Base-by-base conservation (phyloP, 805 yeast species). In the Candida khao-thaluensis region DNA sequence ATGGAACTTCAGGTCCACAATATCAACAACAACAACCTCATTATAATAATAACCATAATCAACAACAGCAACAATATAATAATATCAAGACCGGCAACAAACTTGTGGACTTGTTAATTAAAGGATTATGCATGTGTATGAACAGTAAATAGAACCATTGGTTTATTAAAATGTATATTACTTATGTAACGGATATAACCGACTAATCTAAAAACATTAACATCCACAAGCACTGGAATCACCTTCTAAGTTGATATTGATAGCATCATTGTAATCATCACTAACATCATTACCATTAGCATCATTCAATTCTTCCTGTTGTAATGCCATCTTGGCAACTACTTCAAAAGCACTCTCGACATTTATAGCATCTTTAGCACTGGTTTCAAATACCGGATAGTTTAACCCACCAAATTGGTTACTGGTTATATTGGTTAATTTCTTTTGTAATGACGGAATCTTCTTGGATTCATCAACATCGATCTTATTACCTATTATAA, bases 341-440 rank as follows among this genome's bases (percentile, higher is more conserved):
- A 90, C 95, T 60, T 93, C 97, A 57, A 91, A 91, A 2, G 98
- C 98, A 53, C 85, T 81, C 56, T 90, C 96, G 24, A 91, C 96
- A 52, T 95, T 95, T 35, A 90, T 86, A 11, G 93, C 89, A 60
- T 89, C 96, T 68, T 91, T 93, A 14, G 99, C 99, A 71, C 93
- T 82, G n/a, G 99, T 91, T 63, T 91, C 96, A 57, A 93, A 91
- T 44, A 90, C 81, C 3, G 99, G 98, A 49, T 67, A 66, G 50
- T 60, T 65, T 45, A 89, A 72, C 47, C 89, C 87, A 2, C 64
- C 95, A 66, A 59, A 75, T 47, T 69, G 74, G 48, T 66, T 65
- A 43, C 57, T 62, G 42, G 72, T 66, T 42, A 67, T 64, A 34
- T 69, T 64, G 44, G 69, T 65, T 38, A 78, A 73, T 50, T 76